phyloP scores from a whole-genome alignment of 257 asterid genomes.

The Primulina huaijiensis region DNA sequence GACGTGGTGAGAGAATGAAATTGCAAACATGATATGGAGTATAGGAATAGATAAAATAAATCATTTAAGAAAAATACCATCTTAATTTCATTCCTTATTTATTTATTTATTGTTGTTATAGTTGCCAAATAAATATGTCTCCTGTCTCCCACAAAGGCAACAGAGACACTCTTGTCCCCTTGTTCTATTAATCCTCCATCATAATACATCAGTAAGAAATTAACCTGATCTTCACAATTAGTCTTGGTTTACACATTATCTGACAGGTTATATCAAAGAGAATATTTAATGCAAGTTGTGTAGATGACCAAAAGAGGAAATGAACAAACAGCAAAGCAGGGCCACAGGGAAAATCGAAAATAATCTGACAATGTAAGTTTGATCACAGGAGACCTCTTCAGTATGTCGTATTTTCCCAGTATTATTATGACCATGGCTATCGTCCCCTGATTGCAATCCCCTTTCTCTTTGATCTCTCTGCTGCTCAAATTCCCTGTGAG shows the following conservation, averaged over 20 bases:
- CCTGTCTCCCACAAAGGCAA: neutral
- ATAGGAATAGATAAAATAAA: neutral
- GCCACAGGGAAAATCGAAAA: constrained; percentile 6
- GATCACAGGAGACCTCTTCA: constrained; percentile 45
- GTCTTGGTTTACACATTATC: neutral
- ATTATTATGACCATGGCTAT: constrained; percentile 43
- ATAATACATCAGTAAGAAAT: neutral
- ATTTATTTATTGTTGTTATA: neutral
- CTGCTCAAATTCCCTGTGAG: constrained; percentile 93
- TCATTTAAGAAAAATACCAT: neutral
- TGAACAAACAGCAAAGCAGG: constrained; percentile 4
- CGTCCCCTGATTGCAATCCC: constrained; percentile 63
- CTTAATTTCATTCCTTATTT: neutral
- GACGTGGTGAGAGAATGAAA: neutral
- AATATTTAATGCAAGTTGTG: neutral
- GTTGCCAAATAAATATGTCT: neutral
- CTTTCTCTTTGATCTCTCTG: constrained; percentile 92
- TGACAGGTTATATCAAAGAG: constrained; percentile 3
- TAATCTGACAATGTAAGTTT: constrained; percentile 47
- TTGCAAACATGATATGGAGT: neutral
- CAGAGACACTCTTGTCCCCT: constrained; percentile 2
- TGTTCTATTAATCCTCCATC: neutral
- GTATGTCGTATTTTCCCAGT: constrained; percentile 43
- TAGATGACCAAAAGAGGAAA: neutral
- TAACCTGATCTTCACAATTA: neutral